These are phyloP conservation scores for Fennellomyces sp. DNA, from an alignment of 371 early-diverging fungal genomes.

Conservation along the genomic window DNA sequence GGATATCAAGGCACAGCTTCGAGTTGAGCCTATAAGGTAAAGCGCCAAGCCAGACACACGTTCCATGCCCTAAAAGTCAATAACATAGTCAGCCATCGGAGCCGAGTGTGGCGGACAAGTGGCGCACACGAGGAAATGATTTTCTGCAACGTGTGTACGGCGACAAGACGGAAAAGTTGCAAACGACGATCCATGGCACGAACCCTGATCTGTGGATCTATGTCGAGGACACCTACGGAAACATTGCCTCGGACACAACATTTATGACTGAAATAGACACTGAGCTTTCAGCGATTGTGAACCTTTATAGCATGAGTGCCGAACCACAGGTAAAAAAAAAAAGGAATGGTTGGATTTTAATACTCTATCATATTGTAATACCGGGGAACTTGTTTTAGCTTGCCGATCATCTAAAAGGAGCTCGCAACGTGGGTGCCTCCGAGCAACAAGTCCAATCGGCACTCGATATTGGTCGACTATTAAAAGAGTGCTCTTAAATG, in stretches of 20 bases:
- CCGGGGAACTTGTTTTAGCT: not conserved
- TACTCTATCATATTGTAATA: not conserved
- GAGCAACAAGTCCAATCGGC: not conserved
- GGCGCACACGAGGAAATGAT: not conserved
- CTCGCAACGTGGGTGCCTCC: not conserved
- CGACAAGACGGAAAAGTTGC: not conserved
- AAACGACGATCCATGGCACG: not conserved
- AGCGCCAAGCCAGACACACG: not conserved
- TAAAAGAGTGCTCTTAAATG: not conserved
- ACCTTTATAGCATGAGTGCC: not conserved
- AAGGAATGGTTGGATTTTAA: no score
- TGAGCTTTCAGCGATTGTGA: not conserved
- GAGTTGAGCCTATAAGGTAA: not conserved
- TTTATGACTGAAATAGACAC: not conserved
- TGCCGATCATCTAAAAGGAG: slow-evolving; percentile 3
- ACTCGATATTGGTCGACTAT: not conserved
- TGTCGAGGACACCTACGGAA: not conserved
- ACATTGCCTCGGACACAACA: not conserved
- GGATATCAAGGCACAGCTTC: not conserved
- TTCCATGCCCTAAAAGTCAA: no score
- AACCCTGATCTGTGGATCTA: not conserved
- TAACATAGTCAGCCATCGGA: no score
- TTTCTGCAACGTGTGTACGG: not conserved
- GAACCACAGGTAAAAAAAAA: not conserved
- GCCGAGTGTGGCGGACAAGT: no score